Base-by-base conservation (phyloP, 345 rosid genomes). In the Pseudoturritis turrita region DNA sequence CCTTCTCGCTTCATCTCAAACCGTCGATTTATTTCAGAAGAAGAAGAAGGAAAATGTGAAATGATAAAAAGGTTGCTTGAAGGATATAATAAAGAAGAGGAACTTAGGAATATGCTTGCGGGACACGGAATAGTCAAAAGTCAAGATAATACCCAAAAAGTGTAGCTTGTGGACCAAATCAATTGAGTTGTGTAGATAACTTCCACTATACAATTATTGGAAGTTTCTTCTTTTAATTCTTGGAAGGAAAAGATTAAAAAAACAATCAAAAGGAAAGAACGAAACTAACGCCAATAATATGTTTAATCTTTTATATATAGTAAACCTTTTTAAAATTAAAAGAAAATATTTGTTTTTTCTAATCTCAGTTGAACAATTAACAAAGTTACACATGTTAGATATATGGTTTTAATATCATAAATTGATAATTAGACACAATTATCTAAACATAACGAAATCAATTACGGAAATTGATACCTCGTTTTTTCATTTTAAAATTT, bases 1-100 rank as follows among this genome's bases (percentile, higher is more conserved):
- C 94, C 95, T 77, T 87, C 91, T 12, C 94, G 71, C 83, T 79
- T 87, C 97, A 90, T 92, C 35, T 56, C 19, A 21, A 33, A 33
- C 54, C 36, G 77, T 18, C 19, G 35, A 28, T 59, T 61, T 60
- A 67, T 58, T 21, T 39, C 11, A n/a, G 57, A 60, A 53, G 35
- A 71, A 41, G 28, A 47, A 50, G 7, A 18, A 10, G n/a, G n/a
- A n/a, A n/a, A n/a, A n/a, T n/a, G 68, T 65, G 69, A 54, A 55
- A 44, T 59, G 62, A 29, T 44, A 62, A 43, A 55, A 54, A 35
- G 75, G 40, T 76, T 62, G 67, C 79, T 76, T 68, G 52, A 69
- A 61, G 9, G 55, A 68, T 76, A 61, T 62, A 43, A 70, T 54
- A 62, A 70, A 17, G 35, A 70, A 70, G 59, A 54, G 53, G 40